phyloP scores from a whole-genome alignment of 352 stramenopile species.

The Globisporangium perplexum region DNA sequence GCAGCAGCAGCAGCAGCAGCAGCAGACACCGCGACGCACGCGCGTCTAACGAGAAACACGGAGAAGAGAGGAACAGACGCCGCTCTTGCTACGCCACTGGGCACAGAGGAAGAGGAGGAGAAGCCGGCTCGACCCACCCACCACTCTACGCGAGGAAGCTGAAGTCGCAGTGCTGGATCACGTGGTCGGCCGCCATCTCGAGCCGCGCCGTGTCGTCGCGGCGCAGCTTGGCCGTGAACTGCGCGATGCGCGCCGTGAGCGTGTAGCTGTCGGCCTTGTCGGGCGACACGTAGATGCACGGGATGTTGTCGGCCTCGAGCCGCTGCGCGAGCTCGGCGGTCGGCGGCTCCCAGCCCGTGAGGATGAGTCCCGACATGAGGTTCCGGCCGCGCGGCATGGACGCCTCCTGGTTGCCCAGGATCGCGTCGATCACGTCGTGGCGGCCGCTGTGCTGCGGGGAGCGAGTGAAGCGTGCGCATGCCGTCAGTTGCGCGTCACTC shows the following conservation, averaged over 20 bases:
- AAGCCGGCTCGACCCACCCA: no score
- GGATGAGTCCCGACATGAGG: constrained; percentile 70
- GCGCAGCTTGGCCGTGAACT: constrained; percentile 82
- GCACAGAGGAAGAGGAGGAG: not conserved
- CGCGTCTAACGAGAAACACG: not conserved
- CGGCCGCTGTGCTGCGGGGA: constrained; percentile 62
- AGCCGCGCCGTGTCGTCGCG: constrained; percentile 67
- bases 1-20: not conserved
- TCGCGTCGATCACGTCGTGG: constrained; percentile 80
- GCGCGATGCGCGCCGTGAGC: constrained; percentile 66
- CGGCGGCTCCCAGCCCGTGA: constrained; percentile 78
- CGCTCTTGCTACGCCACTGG: not conserved
- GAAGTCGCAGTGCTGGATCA: constrained; percentile 81
- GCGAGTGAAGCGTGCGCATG: not conserved
- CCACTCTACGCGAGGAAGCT: constrained; percentile 41
- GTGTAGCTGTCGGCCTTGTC: constrained; percentile 86
- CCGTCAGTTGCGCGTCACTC: no score
- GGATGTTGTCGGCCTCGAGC: constrained; percentile 79
- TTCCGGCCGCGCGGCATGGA: constrained; percentile 63
- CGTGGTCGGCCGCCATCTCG: constrained; percentile 73
- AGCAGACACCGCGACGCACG: not conserved
- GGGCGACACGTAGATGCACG: constrained; percentile 84
- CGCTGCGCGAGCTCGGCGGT: constrained; percentile 55
- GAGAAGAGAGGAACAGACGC: not conserved
- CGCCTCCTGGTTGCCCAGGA: constrained; percentile 76